Conservation (phyloP, 176 grass and related monocot genomes). For the Aechmea fasciata region DNA sequence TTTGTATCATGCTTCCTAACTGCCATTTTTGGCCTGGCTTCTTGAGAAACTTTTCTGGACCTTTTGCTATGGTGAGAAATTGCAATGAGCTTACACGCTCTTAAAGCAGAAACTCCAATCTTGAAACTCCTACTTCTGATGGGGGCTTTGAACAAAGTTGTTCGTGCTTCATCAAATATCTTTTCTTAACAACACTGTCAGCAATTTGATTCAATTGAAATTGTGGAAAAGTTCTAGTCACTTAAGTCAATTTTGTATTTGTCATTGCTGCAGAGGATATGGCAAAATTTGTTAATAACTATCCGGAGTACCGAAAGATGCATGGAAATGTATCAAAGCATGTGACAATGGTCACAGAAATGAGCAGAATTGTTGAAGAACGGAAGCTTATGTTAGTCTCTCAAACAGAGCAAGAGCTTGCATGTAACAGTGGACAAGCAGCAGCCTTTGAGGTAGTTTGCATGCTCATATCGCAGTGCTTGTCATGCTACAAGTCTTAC, state of each 20-base stretch:
- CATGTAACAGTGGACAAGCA: slow-evolving; percentile 91
- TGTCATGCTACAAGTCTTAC: not conserved
- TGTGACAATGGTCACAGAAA: slow-evolving; percentile 85
- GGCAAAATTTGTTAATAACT: slow-evolving; percentile 88
- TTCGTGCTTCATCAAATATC: no score
- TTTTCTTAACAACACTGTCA: no score
- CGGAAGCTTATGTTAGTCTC: slow-evolving; percentile 91
- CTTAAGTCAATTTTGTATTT: not conserved
- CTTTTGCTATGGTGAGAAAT: no score
- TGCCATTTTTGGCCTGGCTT: no score
- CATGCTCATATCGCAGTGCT: not conserved
- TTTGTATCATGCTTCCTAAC: not conserved
- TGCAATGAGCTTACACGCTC: no score
- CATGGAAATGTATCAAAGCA: slow-evolving; percentile 98
- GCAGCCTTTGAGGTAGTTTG: slow-evolving; percentile 76
- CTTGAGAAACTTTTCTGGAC: no score
- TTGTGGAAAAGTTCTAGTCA: no score
- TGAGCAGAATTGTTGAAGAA: slow-evolving; percentile 96
- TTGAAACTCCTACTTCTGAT: no score
- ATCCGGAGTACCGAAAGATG: slow-evolving; percentile 86
- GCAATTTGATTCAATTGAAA: no score
- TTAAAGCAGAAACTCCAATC: no score
- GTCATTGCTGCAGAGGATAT: slow-evolving; percentile 62
- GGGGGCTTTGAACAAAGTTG: no score
- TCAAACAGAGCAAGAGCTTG: slow-evolving; percentile 92